Percentiles rank a stretch among this genome's conserved stretches.
Conservation (phyloP, 2,329 filamentous ascomycete genomes). For the Bertia moriformis region DNA sequence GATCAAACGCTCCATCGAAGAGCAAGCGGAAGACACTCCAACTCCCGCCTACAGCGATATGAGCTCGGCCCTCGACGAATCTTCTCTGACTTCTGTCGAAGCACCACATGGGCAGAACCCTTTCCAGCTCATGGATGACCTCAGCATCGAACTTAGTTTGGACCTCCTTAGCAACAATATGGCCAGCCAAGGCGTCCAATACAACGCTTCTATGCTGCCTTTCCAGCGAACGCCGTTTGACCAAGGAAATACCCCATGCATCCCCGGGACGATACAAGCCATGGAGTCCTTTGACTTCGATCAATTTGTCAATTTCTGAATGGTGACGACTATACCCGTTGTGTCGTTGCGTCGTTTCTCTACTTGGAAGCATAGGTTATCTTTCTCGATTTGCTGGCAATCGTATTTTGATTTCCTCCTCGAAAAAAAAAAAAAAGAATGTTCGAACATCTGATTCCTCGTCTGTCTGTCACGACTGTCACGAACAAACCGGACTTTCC, state of each 20-base stretch:
- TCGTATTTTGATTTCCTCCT: too few relatives aligned
- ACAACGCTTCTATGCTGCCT: background rate
- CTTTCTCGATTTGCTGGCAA: too few relatives aligned
- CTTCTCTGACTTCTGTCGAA: background rate
- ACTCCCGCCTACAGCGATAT: background rate
- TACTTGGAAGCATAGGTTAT: too few relatives aligned
- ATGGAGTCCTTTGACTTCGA: background rate
- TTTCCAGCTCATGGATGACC: too few relatives aligned
- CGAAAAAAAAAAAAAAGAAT: too few relatives aligned
- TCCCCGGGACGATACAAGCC: background rate
- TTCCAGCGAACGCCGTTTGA: background rate
- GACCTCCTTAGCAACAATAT: background rate
- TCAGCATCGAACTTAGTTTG: too few relatives aligned
- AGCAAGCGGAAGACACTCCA: background rate
- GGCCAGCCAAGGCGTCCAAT: background rate
- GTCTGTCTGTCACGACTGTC: too few relatives aligned
- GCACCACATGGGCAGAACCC: background rate
- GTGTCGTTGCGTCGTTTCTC: too few relatives aligned
- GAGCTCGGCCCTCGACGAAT: background rate
- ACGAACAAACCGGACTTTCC: too few relatives aligned
- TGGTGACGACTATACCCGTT: too few relatives aligned
- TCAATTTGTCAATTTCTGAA: background rate
- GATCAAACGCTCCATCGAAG: background rate
- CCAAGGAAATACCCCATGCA: background rate
- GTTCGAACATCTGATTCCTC: too few relatives aligned